phyloP scores from a whole-genome alignment of 169 alveolate genomes.

The Cryptosporidium sp. region DNA sequence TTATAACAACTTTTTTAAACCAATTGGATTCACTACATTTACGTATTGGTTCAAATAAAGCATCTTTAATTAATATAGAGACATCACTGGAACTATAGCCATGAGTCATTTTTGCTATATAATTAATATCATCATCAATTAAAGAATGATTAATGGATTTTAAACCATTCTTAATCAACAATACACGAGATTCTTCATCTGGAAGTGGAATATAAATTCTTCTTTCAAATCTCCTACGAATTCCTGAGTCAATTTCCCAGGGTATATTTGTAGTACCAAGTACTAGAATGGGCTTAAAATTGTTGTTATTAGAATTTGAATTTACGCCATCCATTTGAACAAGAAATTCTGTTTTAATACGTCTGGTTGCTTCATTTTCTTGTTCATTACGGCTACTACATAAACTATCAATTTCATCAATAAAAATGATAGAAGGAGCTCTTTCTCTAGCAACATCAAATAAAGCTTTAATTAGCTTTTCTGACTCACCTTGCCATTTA shows the following conservation, averaged over 20 bases:
- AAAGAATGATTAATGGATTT: slow-evolving; percentile 82
- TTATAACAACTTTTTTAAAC: slow-evolving; percentile 83
- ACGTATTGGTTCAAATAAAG: slow-evolving; percentile 92
- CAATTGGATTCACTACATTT: slow-evolving; percentile 88
- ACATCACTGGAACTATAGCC: slow-evolving; percentile 94
- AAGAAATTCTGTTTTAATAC: slow-evolving; percentile 99
- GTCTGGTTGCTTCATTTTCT: slow-evolving; percentile 97
- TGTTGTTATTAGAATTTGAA: slow-evolving; percentile 85
- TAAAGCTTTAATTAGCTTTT: slow-evolving; percentile 92
- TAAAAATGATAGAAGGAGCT: slow-evolving; percentile 96
- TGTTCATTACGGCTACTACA: slow-evolving; percentile 94
- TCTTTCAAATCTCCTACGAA: slow-evolving; percentile 97
- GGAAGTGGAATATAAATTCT: slow-evolving; percentile 99
- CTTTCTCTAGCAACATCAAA: slow-evolving; percentile 96
- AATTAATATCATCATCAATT: slow-evolving; percentile 84
- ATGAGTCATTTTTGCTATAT: slow-evolving; percentile 84
- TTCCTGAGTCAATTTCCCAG: slow-evolving; percentile 98
- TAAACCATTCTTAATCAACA: slow-evolving; percentile 84
- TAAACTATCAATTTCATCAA: slow-evolving; percentile 98
- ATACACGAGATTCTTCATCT: slow-evolving; percentile 91
- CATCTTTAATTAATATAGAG: slow-evolving; percentile 89
- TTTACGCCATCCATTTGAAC: slow-evolving; percentile 97
- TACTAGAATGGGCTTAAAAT: slow-evolving; percentile 89
- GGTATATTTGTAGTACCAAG: slow-evolving; percentile 95
- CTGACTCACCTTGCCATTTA: slow-evolving; percentile 99